Percentiles rank a stretch among this genome's conserved stretches.
Conservation (phyloP, 164 flowering plant genomes). For the Warburgia ugandensis region DNA sequence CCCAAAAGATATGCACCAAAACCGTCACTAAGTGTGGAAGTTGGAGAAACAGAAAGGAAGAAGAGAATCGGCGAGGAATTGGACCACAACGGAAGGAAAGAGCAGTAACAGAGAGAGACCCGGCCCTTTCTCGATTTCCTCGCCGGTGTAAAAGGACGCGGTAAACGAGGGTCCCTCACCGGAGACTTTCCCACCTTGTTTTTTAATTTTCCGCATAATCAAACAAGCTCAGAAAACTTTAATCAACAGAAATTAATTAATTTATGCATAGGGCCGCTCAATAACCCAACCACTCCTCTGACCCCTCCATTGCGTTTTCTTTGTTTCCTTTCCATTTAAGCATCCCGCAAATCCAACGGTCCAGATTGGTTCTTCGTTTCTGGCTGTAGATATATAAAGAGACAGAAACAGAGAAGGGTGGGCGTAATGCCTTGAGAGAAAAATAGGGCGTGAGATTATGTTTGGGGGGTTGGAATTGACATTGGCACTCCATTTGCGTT, state of each 20-base stretch:
- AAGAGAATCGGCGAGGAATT: slow-evolving; percentile 3
- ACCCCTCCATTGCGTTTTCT: slow-evolving; percentile 23
- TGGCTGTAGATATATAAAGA: not conserved
- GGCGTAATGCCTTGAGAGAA: too few species aligned
- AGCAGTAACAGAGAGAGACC: not conserved
- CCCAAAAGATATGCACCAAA: too few species aligned
- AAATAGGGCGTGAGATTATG: not conserved
- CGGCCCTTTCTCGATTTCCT: slow-evolving; percentile 2
- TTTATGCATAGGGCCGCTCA: slow-evolving; percentile 37
- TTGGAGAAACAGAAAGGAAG: not conserved
- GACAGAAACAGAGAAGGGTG: too few species aligned
- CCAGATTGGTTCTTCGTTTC: not conserved
- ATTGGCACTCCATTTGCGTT: not conserved
- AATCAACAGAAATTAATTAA: not conserved
- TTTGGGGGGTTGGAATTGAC: too few species aligned
- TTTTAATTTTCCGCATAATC: too few species aligned
- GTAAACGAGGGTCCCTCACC: slow-evolving; percentile 5
- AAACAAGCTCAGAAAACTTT: not conserved
- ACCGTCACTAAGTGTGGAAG: too few species aligned
- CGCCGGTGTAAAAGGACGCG: slow-evolving; percentile 8
- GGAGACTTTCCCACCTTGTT: not conserved
- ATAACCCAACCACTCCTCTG: slow-evolving; percentile 63
- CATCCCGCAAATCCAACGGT: not conserved
- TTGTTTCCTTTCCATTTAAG: not conserved
- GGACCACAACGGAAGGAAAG: not conserved